Evolutionary conservation across 2,329 filamentous ascomycete species (phyloP), one percentile per base, ranked within the genome.

Genomic region (Trichophyton rubrum): DNA sequence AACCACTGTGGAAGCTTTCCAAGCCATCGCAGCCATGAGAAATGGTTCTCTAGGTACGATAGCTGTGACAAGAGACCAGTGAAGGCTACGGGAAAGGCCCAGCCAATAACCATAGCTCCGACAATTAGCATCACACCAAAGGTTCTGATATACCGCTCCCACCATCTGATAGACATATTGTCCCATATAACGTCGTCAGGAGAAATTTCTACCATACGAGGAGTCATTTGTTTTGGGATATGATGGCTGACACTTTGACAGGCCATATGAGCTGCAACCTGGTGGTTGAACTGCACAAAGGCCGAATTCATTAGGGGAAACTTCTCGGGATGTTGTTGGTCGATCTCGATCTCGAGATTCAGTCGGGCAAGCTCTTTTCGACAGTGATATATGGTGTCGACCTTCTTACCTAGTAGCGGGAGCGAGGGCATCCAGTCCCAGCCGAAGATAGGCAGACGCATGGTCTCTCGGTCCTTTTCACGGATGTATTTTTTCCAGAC

Each of bases 231-330:
- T 67, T 89, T 89, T 0, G 93, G 93, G 0, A 96, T 74, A 68
- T 99, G 93, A 71, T 97, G 90, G 43, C 88, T 90, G 53, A 95
- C 81, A 56, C 89, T 85, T 71, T 99, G 93, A 71, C 90, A 96
- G 61, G 92, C 93, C 93, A 99, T 97, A 69, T 99, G 93, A 0
- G 93, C 93, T 4, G 92, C 91, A 1, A 96, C 89, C 71, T 99
- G 93, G 69, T 96, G 88, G 69, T 99, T 96, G 80, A 99, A 99
- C 71, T 99, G 93, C 63, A 99, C 90, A 67, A 99, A 99, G 0
- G 93, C 93, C 0, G 92, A 96, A 68, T 89, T 96, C 90, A 96
- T 95, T 55, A 91, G 76, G 0, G 92, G 91, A 64, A 90, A 97
- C 3, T 86, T 84, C 66, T 96, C 91, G 0, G 88, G 87, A 56